Conservation (phyloP, 2,329 filamentous ascomycete genomes). For the Hansfordia pulvinata region DNA sequence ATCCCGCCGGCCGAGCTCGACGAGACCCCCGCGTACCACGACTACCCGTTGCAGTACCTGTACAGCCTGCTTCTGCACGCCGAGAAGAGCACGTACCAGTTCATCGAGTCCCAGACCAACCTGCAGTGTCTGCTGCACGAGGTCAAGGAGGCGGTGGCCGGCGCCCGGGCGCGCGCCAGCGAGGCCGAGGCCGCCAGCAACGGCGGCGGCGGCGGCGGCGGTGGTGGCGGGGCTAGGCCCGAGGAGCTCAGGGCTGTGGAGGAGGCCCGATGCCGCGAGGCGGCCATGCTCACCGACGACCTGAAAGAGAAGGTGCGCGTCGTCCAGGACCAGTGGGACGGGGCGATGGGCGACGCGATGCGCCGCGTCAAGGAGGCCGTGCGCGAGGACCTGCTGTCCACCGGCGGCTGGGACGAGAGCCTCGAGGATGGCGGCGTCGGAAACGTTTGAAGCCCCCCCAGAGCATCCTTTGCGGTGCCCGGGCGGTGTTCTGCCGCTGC, state of each 20-base stretch:
- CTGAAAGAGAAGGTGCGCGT: slow-evolving; percentile 86
- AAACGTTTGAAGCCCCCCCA: slow-evolving; percentile 24
- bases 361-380: slow-evolving; percentile 61
- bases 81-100: slow-evolving; percentile 89
- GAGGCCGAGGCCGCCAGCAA: slow-evolving; percentile 50
- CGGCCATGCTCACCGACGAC: slow-evolving; percentile 62
- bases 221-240: slow-evolving; percentile 53
- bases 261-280: slow-evolving; percentile 52
- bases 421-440: slow-evolving; percentile 45
- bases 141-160: slow-evolving; percentile 67
- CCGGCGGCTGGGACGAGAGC: slow-evolving; percentile 80
- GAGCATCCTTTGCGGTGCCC: too few species aligned
- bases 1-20: slow-evolving; percentile 69
- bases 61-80: slow-evolving; percentile 75
- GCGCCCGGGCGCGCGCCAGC: slow-evolving; percentile 43
- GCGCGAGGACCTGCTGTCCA: slow-evolving; percentile 56
- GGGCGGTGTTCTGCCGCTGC: too few species aligned
- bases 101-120: slow-evolving; percentile 90
- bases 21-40: slow-evolving; percentile 72
- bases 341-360: slow-evolving; percentile 70
- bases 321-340: slow-evolving; percentile 83
- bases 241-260: slow-evolving; percentile 29
- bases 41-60: slow-evolving; percentile 80
- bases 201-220: slow-evolving; percentile 46
- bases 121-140: slow-evolving; percentile 82